Conservation (phyloP, 139 green algal genomes). For the Chlamydomonas sphaeroides region DNA sequence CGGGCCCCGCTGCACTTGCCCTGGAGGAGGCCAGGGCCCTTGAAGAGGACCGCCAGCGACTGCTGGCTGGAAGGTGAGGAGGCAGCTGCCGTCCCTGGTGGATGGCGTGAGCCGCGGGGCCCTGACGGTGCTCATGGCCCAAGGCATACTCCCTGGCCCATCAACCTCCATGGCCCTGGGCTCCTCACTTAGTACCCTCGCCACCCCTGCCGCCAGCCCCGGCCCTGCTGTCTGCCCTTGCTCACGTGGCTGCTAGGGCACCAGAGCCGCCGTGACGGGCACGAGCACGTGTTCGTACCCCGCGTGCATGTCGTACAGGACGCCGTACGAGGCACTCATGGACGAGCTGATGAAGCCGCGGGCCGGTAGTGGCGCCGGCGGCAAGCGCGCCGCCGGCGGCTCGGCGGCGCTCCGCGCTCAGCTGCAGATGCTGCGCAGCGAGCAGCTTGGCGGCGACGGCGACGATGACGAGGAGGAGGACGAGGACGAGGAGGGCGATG, state of each 20-base stretch:
- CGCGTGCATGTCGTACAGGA: too few relatives aligned
- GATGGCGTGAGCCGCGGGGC: too few relatives aligned
- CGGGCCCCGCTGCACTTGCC: background rate
- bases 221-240: too few relatives aligned
- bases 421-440: conserved; percentile 14
- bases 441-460: conserved; percentile 15
- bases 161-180: too few relatives aligned
- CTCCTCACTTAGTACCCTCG: too few relatives aligned
- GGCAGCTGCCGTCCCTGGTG: too few relatives aligned
- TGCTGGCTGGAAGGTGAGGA: conserved; percentile 3
- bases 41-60: conserved; percentile 8
- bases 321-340: conserved; percentile 23
- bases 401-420: background rate
- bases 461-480: background rate
- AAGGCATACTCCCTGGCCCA: too few relatives aligned
- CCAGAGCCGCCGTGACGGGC: background rate
- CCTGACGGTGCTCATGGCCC: too few relatives aligned
- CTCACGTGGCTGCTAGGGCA: too few relatives aligned
- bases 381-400: background rate
- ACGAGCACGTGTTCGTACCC: background rate
- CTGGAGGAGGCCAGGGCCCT: background rate
- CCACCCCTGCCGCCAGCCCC: too few relatives aligned
- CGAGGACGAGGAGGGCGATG: background rate
- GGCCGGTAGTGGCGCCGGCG: background rate
- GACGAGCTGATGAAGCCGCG: background rate